Base-by-base conservation (phyloP, 1,139 yeast genomes). In the Kodamaea plutei region DNA sequence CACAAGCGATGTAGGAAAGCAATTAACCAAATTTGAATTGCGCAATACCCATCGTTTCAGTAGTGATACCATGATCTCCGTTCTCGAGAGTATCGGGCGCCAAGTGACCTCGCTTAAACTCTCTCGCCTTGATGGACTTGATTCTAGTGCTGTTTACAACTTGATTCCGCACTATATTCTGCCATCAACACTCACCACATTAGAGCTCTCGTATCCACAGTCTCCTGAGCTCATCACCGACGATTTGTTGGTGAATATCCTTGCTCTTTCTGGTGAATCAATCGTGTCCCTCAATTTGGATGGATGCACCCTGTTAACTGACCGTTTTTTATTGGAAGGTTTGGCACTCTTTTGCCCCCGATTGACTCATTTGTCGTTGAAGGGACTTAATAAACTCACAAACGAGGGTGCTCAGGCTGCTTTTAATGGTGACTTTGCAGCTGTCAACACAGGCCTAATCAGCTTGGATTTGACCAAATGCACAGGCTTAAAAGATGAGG, bases 31-130 rank as follows among this genome's bases (percentile, higher is more conserved):
- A 37, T 76, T 91, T 43, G 82, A 80, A 43, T 54, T 91, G 10
- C 66, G 79, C 25, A 85, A 87, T 47, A 89, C 96, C 1, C 96
- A 91, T 52, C 64, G 97, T 36, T 80, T 91, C 42, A 72, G 78
- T 10, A 75, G 80, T 39, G 81, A 76, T 31, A 76, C 89, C 0
- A 54, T 88, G 20, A 69, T 76, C 4, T 57, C 79, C 12, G 50
- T 91, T 31, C 64, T 85, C 14, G 83, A 75, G 35, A 69, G 71
- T 37, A 75, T 88, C 48, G 85, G 85, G 2, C 48, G 63, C 0
- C 61, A 65, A 17, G 54, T 91, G 26, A 64, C 76, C 2, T 48
- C 50, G 28, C 47, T 69, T 24, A 64, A 59, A 39, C 56, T 91
- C 22, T 73, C 83, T 4, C 63, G 91, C 28, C 56, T 91, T 20